Conservation (phyloP, 768 basidiomycete species). For the Mycena pura region DNA sequence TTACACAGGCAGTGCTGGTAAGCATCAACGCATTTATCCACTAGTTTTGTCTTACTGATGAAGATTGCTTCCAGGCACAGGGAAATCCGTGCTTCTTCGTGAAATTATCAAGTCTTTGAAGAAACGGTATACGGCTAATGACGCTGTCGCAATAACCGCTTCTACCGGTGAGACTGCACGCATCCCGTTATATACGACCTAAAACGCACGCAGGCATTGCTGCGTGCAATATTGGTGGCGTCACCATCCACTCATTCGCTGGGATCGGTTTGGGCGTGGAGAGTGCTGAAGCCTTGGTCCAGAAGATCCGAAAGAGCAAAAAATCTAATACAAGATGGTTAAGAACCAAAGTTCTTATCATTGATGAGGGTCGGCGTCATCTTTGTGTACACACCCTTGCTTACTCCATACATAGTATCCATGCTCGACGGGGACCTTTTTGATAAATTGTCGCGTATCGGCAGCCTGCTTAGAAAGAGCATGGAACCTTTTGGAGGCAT, state of each 20-base stretch:
- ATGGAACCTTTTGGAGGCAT: slow-evolving; percentile 91
- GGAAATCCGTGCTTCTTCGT: slow-evolving; percentile 92
- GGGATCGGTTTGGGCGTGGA: slow-evolving; percentile 88
- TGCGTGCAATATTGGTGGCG: slow-evolving; percentile 95
- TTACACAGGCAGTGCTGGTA: slow-evolving; percentile 97
- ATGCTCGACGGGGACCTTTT: slow-evolving; percentile 96
- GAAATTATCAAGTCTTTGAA: slow-evolving; percentile 85
- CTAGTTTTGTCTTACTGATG: neutral
- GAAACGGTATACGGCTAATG: slow-evolving; percentile 57
- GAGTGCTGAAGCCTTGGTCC: slow-evolving; percentile 60
- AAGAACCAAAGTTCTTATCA: slow-evolving; percentile 82
- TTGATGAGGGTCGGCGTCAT: slow-evolving; percentile 71
- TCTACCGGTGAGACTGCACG: slow-evolving; percentile 71
- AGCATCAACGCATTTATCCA: slow-evolving; percentile 37
- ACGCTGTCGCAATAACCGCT: slow-evolving; percentile 92
- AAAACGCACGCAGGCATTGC: slow-evolving; percentile 70
- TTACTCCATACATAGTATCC: slow-evolving; percentile 69
- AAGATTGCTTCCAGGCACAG: slow-evolving; percentile 71
- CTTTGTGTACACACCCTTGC: neutral
- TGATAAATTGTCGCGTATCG: slow-evolving; percentile 86
- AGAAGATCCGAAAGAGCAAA: slow-evolving; percentile 80
- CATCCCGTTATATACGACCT: neutral
- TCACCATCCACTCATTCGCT: slow-evolving; percentile 92
- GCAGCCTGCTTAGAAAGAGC: slow-evolving; percentile 64
- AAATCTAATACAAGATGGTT: slow-evolving; percentile 84